Conservation (phyloP, 2,329 filamentous ascomycete genomes). For the Dothideomycetes sp. region DNA sequence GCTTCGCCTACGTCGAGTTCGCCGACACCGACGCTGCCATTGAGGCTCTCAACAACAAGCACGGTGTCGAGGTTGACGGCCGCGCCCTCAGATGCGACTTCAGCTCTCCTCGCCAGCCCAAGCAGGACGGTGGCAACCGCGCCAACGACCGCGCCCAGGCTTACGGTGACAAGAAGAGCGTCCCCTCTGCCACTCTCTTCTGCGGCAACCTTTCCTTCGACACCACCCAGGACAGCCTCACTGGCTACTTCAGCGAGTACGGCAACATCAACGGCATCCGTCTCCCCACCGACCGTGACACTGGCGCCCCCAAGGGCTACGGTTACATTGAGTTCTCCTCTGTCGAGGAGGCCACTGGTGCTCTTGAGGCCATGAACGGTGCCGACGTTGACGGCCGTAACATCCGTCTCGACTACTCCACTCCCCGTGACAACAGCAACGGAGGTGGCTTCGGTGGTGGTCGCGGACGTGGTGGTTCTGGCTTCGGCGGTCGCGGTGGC, state of each 20-base stretch:
- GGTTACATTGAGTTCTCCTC: slow-evolving; percentile 79
- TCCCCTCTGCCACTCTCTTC: slow-evolving; percentile 78
- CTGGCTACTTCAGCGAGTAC: slow-evolving; percentile 61
- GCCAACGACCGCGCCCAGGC: slow-evolving; percentile 49
- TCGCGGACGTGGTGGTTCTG: slow-evolving; percentile 25
- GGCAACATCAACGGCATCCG: slow-evolving; percentile 67
- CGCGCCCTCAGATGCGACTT: slow-evolving; percentile 71
- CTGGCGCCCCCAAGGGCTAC: slow-evolving; percentile 80
- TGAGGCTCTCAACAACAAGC: slow-evolving; percentile 64
- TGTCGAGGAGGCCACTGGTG: slow-evolving; percentile 71
- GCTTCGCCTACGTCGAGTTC: slow-evolving; percentile 89
- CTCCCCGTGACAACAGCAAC: slow-evolving; percentile 35
- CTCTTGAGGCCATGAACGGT: slow-evolving; percentile 60
- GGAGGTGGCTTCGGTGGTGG: slow-evolving; percentile 34
- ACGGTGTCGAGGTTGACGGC: slow-evolving; percentile 62
- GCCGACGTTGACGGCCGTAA: slow-evolving; percentile 59
- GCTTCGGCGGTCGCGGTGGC: slow-evolving; percentile 23
- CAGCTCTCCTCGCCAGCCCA: slow-evolving; percentile 54
- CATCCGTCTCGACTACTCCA: slow-evolving; percentile 74
- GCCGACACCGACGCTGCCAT: slow-evolving; percentile 53
- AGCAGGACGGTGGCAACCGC: slow-evolving; percentile 19
- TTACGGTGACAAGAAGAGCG: slow-evolving; percentile 66
- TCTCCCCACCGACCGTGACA: slow-evolving; percentile 79
- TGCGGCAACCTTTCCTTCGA: slow-evolving; percentile 86
- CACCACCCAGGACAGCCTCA: slow-evolving; percentile 63